These are phyloP conservation scores for Akanthomyces muscarius DNA, from an alignment of 2,329 filamentous ascomycete species.

Conservation along the genomic window DNA sequence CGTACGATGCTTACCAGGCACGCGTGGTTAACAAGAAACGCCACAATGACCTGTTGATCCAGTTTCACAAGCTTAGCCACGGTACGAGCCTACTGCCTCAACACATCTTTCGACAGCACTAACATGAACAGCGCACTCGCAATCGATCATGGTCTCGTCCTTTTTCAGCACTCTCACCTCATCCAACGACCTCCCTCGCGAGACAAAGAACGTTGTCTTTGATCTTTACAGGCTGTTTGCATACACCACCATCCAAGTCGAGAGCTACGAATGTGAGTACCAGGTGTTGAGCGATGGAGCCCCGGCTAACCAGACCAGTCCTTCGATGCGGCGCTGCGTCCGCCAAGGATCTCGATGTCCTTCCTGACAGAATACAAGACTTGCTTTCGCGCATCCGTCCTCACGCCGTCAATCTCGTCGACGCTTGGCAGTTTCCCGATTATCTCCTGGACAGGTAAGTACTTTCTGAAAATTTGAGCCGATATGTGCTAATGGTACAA, in stretches of 20 bases:
- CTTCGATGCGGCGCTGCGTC: constrained; percentile 14
- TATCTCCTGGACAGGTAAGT: constrained; percentile 64
- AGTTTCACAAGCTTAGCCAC: constrained; percentile 13
- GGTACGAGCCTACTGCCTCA: not conserved
- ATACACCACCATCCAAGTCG: constrained; percentile 6
- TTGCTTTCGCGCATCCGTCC: constrained; percentile 65
- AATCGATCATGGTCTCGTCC: constrained; percentile 12
- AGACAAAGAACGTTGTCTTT: constrained; percentile 8
- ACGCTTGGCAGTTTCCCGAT: constrained; percentile 73
- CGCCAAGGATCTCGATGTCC: constrained; percentile 4
- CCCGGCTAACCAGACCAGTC: not conserved
- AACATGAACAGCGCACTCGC: constrained; percentile 6
- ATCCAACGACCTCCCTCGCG: not conserved
- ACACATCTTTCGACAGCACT: not conserved
- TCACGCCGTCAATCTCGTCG: constrained; percentile 67
- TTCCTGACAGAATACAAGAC: constrained; percentile 3
- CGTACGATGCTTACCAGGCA: constrained; percentile 2
- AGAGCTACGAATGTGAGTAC: constrained; percentile 12
- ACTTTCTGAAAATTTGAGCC: not conserved
- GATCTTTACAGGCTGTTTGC: constrained; percentile 14
- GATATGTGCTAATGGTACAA: not conserved
- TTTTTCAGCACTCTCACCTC: constrained; percentile 2
- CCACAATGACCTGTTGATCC: constrained; percentile 5
- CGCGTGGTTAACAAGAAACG: constrained; percentile 4
- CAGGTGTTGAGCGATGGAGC: not conserved